Base-by-base conservation (phyloP, 78 protist genomes). In the Dictyostelium firmibasis region DNA sequence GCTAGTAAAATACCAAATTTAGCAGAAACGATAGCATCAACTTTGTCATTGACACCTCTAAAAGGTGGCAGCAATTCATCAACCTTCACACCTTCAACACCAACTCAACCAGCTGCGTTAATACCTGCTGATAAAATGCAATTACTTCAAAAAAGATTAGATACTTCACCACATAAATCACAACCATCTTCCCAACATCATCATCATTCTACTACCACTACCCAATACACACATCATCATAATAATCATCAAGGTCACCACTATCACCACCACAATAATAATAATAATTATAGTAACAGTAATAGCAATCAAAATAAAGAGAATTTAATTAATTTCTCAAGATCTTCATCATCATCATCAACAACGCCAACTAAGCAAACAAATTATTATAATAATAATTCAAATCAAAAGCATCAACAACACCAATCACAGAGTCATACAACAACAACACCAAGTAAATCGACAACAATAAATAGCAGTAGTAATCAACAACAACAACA, bases 101-200 rank as follows among this genome's bases (percentile, higher is more conserved):
- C 70, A 35, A n/a, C 83, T 11, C 64, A 57, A 83, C 81, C 75
- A 1, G 41, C 50, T 14, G 20, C 75, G 23, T 85, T 35, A 81
- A 67, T 76, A 79, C 35, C 81, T 1, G 74, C 81, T 27, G 72
- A 41, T 53, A 78, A 89, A 14, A 64, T 89, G 81, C 11, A 16
- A 31, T 77, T 89, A 53, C 77, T 89, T 33, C 94, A 89, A 47
- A 89, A 81, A 44, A 81, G 94, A 76, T 62, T 89, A 57, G 94
- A 89, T 10, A 29, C n/a, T 2, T n/a, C 86, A 84, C 50, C 53
- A 25, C 70, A 50, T 50, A 23, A 38, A 27, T 0, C 11, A 4
- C 83, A 41, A 16, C 83, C 8, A 78, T 67, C 27, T n/a, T 67
- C n/a, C 53, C 44, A 16, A 35, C 41, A 11, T 1, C 50, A 27